Evolutionary conservation across 257 asterid genomes (phyloP), one percentile per base, ranked within the genome.

Genomic region (Ajuga chamaepitys): DNA sequence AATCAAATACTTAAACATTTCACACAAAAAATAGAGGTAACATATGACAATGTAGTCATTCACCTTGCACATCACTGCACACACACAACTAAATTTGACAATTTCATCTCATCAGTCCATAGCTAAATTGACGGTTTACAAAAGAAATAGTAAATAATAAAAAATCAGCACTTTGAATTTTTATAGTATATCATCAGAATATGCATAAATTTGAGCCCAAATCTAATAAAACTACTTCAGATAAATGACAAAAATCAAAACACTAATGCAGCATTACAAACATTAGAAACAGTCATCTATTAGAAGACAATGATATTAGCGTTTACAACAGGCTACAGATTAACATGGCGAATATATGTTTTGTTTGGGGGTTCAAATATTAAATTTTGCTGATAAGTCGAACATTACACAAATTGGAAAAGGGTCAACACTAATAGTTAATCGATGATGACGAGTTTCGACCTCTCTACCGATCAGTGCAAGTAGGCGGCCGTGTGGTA

Each of bases 401-500:
- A 82, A 71, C 70, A 81, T 81, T 70, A 53, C 88, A 77, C 87
- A 82, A 66, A 80, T 76, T 59, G 63, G 65, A 78, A 78, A n/a
- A 73, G 79, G 88, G 89, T 82, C 80, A 85, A 74, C 83, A 77
- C 90, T 85, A 85, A 72, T 64, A 76, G 89, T 85, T 77, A 88
- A 85, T 64, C 48, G 82, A 85, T 79, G 85, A 71, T 70, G 66
- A 82, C 75, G 82, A 79, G 80, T 73, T 62, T 71, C 85, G 65
- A 65, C 84, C 51, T 74, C 80, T 75, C 90, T 81, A 83, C 86
- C 68, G 81, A 89, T 87, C 80, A 93, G 97, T 93, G 97, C 91
- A 93, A 79, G 83, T 87, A 93, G 51, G 96, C 86, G 25, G n/a
- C n/a, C n/a, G 96, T 82, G 82, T 87, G 99, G 72, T 93, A 93